Evolutionary conservation across 2,329 filamentous ascomycete genomes (phyloP), one percentile per base, ranked within the genome.

Genomic region (Stagonosporopsis cucurbitacearum): DNA sequence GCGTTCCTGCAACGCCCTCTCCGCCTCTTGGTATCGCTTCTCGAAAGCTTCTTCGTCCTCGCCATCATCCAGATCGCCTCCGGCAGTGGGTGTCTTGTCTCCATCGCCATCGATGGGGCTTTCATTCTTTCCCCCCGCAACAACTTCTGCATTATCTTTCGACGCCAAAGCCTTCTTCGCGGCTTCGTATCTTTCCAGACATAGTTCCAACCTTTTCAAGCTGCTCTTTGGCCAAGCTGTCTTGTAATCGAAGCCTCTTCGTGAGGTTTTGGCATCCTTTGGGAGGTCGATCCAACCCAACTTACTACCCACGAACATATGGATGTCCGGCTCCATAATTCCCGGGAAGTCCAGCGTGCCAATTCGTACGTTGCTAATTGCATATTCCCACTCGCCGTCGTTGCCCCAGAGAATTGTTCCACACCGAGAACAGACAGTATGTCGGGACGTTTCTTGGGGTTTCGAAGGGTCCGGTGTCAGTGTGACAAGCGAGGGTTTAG

Each of bases 71-170:
- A 37, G 50, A 22, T 58, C 60, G 2, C 64, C 70, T 2, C 68
- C 71, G 0, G 69, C 69, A 2, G 69, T 72, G 2, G 70, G 70
- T n/a, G 70, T 73, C 50, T 69, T 72, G 22, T 73, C 69, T 2
- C 66, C 66, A 37, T 60, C 63, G 11, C 50, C 51, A 2, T 12
- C 57, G 9, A 44, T 25, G 35, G 54, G 50, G 22, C 54, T 49
- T 26, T 50, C 53, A n/a, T 57, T 51, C 23, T 57, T 57, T 0
- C 40, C 51, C 8, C 33, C 26, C 44, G 43, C 28, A 5, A 19
- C 19, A 9, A 17, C 39, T n/a, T 15, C 45, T 6, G 36, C 7
- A 26, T 48, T 49, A 5, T 13, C 30, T 15, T n/a, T 5, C 17
- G 26, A 30, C 9, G n/a, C 15, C 13, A 25, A 22, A 11, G 32